A percentile compares a stretch with the other conserved stretches of the same genome.
Conservation (phyloP, 345 rosid genomes). For the Gynandropsis gynandra region DNA sequence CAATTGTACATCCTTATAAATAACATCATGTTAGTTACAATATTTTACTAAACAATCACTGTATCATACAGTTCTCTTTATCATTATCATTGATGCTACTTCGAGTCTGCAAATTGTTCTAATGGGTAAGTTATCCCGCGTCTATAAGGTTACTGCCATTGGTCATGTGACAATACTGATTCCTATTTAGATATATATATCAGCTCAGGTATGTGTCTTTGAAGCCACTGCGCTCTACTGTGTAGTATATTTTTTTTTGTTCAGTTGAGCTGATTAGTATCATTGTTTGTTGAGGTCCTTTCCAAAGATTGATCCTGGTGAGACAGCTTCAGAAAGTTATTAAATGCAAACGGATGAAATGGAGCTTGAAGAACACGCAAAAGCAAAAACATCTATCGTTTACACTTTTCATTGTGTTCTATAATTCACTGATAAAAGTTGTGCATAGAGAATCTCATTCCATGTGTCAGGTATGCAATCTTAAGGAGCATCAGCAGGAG, state of each 20-base stretch:
- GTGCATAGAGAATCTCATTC: too few species aligned
- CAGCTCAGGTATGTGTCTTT: constrained; percentile 91
- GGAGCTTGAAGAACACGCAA: constrained; percentile 44
- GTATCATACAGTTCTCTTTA: constrained; percentile 8
- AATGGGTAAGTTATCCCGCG: constrained; percentile 10
- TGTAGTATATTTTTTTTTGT: too few species aligned
- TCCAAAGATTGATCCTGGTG: constrained; percentile 80
- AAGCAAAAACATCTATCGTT: constrained; percentile 22
- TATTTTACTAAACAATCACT: constrained; percentile 1
- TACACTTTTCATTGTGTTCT: constrained; percentile 15
- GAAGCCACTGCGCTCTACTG: too few species aligned
- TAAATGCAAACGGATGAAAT: constrained; percentile 61
- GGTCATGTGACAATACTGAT: constrained; percentile 97
- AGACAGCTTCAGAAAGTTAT: too few species aligned
- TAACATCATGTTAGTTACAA: constrained; percentile 5
- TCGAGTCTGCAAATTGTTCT: constrained; percentile 14
- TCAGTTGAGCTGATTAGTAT: constrained; percentile 2
- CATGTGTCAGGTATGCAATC: too few species aligned
- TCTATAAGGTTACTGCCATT: constrained; percentile 97
- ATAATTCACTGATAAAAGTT: too few species aligned
- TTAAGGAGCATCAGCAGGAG: too few species aligned
- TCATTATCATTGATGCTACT: constrained; percentile 12
- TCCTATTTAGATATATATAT: constrained; percentile 87
- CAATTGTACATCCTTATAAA: too few species aligned
- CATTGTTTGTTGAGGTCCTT: constrained; percentile 60